Percentiles rank a stretch among this genome's conserved stretches.
Conservation (phyloP, 129 eudicot species). For the Erigeron canadensis region DNA sequence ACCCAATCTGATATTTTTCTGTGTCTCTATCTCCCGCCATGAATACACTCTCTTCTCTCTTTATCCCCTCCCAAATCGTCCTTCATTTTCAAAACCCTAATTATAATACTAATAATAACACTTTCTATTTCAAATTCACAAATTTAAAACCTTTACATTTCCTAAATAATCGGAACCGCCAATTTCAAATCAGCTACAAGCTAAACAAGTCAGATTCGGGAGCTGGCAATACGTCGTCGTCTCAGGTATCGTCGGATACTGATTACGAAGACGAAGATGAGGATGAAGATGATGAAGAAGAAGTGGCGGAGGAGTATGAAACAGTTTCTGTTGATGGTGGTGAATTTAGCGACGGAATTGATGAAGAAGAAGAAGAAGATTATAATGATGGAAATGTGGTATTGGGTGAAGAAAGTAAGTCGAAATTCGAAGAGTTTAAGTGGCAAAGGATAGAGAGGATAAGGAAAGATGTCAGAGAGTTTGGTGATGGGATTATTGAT, state of each 20-base stretch:
- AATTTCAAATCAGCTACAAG: conserved; percentile 39
- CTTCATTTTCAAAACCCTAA: conserved; percentile 35
- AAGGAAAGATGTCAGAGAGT: conserved; percentile 70
- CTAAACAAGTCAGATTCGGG: conserved; percentile 44
- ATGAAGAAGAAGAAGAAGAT: background rate
- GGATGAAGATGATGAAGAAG: conserved; percentile 74
- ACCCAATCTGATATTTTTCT: conserved; percentile 33
- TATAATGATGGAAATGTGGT: conserved; percentile 29
- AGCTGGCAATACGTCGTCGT: conserved; percentile 24
- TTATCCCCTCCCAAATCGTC: conserved; percentile 25
- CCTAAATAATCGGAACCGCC: conserved; percentile 16
- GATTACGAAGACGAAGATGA: conserved; percentile 41
- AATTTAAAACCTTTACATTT: conserved; percentile 14
- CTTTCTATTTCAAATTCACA: conserved; percentile 14
- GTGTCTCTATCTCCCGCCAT: conserved; percentile 78
- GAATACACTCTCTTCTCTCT: conserved; percentile 44
- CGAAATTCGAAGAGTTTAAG: conserved; percentile 64
- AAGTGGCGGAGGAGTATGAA: conserved; percentile 69
- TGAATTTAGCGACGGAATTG: conserved; percentile 37
- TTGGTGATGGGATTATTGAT: conserved; percentile 72
- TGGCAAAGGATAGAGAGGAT: conserved; percentile 84
- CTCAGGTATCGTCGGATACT: conserved; percentile 62
- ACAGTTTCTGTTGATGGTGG: conserved; percentile 34
- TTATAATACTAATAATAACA: conserved; percentile 10
- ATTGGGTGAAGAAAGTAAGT: conserved; percentile 33